Base-by-base conservation (phyloP, 2,329 filamentous ascomycete genomes). In the Epichloe gansuensis region DNA sequence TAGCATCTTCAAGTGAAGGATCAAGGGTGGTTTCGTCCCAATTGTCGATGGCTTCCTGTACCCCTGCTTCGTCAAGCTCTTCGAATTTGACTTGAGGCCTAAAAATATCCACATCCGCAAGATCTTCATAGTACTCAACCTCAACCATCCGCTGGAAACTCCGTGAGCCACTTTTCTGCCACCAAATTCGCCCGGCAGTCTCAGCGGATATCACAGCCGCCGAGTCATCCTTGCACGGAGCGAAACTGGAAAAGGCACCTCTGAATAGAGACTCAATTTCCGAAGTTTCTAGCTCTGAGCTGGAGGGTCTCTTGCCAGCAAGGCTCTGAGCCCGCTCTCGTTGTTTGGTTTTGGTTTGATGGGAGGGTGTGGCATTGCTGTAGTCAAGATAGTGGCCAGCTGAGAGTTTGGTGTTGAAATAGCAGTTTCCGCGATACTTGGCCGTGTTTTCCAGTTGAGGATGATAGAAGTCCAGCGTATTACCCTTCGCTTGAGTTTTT, bases 231-330 rank as follows among this genome's bases (percentile, higher is more conserved):
- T 80, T 83, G 49, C 78, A 81, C 0, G 87, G 87, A 5, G 87
- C 87, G 64, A 90, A 91, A 61, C 84, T 86, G 0, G 85, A 89
- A 64, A 89, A 91, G 1, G 83, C 86, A 51, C 84, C 81, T 34
- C 85, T 77, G 62, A 90, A 91, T 9, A 90, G 70, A 0, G 82
- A 76, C 58, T 90, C 86, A 67, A 89, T 80, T 63, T 85, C 84
- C 3, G 79, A 77, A 59, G 79, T 72, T 61, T 85, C 75, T 1
- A 78, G 62, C 56, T 83, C 80, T 1, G 69, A 68, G 5, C 71
- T 66, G 2, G 76, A 76, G 5, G 76, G 77, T 66, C 81, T 78
- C 63, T 71, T 76, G 57, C 75, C 82, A 41, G 70, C 82, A 61
- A 78, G 72, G 59, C 84, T 89, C 58, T 88, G 72, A 1, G 84